Evolutionary conservation across 106 monocot species (phyloP).

Genomic region (Allium sativum): DNA sequence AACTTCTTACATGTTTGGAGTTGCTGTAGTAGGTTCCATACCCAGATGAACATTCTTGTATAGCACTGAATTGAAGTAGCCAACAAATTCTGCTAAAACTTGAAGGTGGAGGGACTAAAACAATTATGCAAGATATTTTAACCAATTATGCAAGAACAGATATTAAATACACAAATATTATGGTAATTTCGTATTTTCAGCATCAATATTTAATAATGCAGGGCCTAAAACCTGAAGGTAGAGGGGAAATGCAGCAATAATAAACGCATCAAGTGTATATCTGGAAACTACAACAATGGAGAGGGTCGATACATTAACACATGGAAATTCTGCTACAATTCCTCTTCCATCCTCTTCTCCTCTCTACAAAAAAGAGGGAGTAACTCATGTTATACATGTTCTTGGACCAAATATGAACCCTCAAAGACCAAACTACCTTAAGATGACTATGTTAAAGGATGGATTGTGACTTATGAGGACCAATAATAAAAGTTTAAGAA

Average conservation of each 20-base stretch:
- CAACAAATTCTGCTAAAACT: no score
- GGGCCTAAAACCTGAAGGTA: conserved; percentile 83
- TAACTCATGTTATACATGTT: conserved; percentile 94
- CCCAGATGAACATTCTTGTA: no score
- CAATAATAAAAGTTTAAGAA: no score
- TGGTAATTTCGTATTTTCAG: no score
- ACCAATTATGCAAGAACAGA: no score
- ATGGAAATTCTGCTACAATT: conserved; percentile 56
- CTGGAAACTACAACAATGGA: conserved; percentile 66
- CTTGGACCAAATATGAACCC: conserved; percentile 97
- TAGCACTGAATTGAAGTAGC: no score
- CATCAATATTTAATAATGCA: conserved; percentile 25
- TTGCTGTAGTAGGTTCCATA: no score
- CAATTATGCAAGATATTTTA: no score
- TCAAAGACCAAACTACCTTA: conserved; percentile 72
- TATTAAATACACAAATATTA: no score
- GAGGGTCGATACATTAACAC: conserved; percentile 51
- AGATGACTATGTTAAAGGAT: conserved; percentile 69
- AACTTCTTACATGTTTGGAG: no score
- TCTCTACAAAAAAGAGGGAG: conserved; percentile 63
- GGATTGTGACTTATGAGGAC: no score
- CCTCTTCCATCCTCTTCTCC: conserved; percentile 67
- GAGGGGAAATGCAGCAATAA: conserved; percentile 93
- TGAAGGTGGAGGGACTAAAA: no score
- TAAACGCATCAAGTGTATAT: conserved; percentile 56